Base-by-base conservation (phyloP, 306 rosid genomes). In the Pueraria montana region DNA sequence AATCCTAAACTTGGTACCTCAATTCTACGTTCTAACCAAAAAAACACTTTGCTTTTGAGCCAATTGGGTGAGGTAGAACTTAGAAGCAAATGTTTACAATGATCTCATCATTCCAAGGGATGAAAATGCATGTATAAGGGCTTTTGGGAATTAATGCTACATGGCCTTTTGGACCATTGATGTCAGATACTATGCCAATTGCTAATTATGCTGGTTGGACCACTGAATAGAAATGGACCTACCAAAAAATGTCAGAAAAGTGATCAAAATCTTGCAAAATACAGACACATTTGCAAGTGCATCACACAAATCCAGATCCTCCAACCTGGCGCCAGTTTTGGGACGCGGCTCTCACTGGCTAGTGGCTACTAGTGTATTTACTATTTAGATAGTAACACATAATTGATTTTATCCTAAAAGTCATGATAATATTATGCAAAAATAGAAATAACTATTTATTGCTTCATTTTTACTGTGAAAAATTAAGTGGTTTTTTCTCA, bases 131-230 rank as follows among this genome's bases (percentile, higher is more conserved):
- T 38, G 18, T 36, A 18, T 8, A 34, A 32, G 52, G 52, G 74
- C 74, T 67, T 69, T 68, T 68, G n/a, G 74, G 53, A 68, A 40
- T 68, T 38, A 67, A 67, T 11, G 30, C 0, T 40, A 40, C 11
- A 36, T 2, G 14, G 23, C 6, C 46, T n/a, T 8, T 38, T 67
- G 55, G 74, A 9, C 36, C 56, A 45, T 43, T 45, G 13, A 4
- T 43, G 23, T 69, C 74, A 43, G 53, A 21, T 21, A 11, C 20
- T 42, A 2, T 69, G 34, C 20, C 5, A 69, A 21, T 42, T 43
- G 36, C 20, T 38, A 20, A 42, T 69, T 3, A 69, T 69, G 34
- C 43, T 11, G 6, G 20, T 45, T 70, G 76, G 59, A 70, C 38
- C 58, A 70, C 76, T 12, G 0, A 21, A 1, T 6, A 43, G 16